These are phyloP conservation scores for Inonotus obliquus DNA, from an alignment of 1,284 basidiomycete species.

Conservation along the genomic window DNA sequence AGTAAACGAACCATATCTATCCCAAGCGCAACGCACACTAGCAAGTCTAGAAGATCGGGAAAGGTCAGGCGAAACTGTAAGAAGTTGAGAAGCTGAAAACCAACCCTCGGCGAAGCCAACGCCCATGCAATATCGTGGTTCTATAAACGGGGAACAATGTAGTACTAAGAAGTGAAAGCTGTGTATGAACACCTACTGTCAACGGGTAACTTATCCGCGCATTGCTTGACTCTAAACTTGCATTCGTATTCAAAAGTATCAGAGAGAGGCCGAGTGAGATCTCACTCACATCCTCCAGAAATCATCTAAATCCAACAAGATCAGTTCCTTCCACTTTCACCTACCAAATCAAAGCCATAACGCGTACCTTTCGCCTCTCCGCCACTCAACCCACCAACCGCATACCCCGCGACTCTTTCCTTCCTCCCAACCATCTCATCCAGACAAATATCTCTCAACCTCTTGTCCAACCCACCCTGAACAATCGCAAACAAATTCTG, in stretches of 20 bases:
- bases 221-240: conserved; percentile 65
- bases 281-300: conserved; percentile 77
- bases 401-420: conserved; percentile 71
- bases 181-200: conserved; percentile 50
- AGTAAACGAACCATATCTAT: conserved; percentile 69
- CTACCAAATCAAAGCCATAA: neutral
- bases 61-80: neutral
- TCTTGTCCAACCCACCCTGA: conserved; percentile 73
- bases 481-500: conserved; percentile 88
- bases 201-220: conserved; percentile 65
- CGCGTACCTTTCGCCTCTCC: conserved; percentile 79
- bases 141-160: conserved; percentile 33
- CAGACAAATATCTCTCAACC: conserved; percentile 67
- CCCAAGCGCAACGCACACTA: conserved; percentile 84
- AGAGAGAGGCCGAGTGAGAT: neutral
- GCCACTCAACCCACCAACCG: conserved; percentile 79
- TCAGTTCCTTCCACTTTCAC: neutral
- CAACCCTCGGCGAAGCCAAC: conserved; percentile 86
- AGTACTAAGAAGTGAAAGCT: conserved; percentile 7
- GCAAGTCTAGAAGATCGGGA: conserved; percentile 51
- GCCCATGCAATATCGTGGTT: conserved; percentile 84
- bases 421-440: conserved; percentile 75
- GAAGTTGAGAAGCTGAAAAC: neutral
- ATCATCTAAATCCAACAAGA: conserved; percentile 43
- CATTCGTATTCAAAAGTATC: conserved; percentile 18